phyloP scores from a whole-genome alignment of 129 eudicot genomes.

The Chrysanthemum makinoi region DNA sequence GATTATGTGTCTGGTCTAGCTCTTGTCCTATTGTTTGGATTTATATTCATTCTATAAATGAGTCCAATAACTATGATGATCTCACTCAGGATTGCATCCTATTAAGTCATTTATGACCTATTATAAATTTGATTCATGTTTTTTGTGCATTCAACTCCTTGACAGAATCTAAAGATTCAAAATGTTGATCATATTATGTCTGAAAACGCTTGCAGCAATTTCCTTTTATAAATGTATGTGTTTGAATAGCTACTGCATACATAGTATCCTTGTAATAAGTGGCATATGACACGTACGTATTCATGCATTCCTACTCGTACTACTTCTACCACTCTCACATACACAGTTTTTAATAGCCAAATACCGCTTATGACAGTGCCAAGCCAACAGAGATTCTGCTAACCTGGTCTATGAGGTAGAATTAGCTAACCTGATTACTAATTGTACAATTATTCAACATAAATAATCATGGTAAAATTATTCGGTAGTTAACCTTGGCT shows the following conservation, averaged over 20 bases:
- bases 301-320: neutral
- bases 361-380: neutral
- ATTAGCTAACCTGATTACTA: neutral
- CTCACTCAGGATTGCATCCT: neutral
- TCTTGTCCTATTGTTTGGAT: neutral
- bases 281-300: neutral
- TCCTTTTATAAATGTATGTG: neutral
- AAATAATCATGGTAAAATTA: neutral
- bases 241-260: neutral
- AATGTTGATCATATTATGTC: neutral
- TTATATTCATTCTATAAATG: neutral
- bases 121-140: neutral
- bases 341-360: neutral
- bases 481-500: neutral
- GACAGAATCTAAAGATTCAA: too few relatives aligned
- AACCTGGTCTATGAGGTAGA: neutral
- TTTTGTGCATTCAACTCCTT: neutral
- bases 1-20: neutral
- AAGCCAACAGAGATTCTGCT: neutral
- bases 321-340: neutral
- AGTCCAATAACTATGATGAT: neutral
- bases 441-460: neutral
- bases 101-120: neutral
- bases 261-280: neutral
- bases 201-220: neutral